Conservation (phyloP, 257 asterid genomes). For the Verbascum thapsus region DNA sequence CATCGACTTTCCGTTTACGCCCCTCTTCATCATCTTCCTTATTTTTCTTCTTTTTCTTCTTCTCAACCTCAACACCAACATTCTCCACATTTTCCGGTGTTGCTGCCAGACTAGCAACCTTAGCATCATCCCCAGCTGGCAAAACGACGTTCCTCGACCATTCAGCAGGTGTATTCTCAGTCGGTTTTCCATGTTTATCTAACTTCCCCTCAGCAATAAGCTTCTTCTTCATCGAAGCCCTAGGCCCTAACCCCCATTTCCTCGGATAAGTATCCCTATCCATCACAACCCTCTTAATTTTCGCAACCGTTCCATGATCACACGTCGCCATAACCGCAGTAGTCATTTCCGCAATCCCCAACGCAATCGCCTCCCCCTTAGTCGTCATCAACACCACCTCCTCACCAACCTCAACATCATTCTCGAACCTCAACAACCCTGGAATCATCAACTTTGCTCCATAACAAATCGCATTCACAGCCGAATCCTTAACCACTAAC, state of each 20-base stretch:
- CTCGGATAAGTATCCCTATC: constrained; percentile 97
- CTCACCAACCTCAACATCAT: constrained; percentile 81
- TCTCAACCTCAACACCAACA: constrained; percentile 43
- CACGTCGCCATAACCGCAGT: constrained; percentile 95
- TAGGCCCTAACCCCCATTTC: constrained; percentile 97
- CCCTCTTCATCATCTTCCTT: constrained; percentile 49
- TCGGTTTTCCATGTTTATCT: constrained; percentile 86
- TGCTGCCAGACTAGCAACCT: constrained; percentile 75
- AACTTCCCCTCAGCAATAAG: constrained; percentile 84
- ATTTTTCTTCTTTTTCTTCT: constrained; percentile 49
- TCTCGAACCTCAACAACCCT: constrained; percentile 87
- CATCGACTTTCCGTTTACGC: constrained; percentile 63
- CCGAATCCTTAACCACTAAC: constrained; percentile 90
- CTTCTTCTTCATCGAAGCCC: constrained; percentile 92
- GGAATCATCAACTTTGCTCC: constrained; percentile 97
- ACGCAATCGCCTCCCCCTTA: constrained; percentile 87
- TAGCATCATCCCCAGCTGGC: constrained; percentile 77
- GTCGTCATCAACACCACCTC: constrained; percentile 93
- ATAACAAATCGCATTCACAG: constrained; percentile 91
- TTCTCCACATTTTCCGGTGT: constrained; percentile 43
- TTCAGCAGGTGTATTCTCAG: constrained; percentile 69
- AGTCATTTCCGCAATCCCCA: constrained; percentile 96
- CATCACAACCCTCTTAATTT: constrained; percentile 98
- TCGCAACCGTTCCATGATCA: constrained; percentile 94
- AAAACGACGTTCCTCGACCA: constrained; percentile 80